phyloP scores from a whole-genome alignment of 495 filamentous ascomycete genomes.

The Hypoxylon fuscum region DNA sequence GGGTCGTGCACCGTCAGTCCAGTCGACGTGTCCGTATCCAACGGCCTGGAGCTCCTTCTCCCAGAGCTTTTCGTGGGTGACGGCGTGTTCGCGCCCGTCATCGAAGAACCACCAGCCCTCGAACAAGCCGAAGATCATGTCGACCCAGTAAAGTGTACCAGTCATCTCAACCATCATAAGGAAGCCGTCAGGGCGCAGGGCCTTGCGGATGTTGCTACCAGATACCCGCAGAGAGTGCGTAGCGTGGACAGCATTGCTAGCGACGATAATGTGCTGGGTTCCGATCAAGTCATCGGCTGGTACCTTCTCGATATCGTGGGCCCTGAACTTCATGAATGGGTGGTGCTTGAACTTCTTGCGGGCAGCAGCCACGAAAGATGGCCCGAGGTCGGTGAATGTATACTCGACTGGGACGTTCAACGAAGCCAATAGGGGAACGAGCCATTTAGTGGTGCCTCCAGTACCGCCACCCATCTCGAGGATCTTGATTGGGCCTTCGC shows the following conservation, averaged over 20 bases:
- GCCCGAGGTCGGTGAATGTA: conserved; percentile 58
- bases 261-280: conserved; percentile 53
- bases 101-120: conserved; percentile 65
- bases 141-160: conserved; percentile 50
- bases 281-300: conserved; percentile 47
- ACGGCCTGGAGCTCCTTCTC: conserved; percentile 48
- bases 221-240: conserved; percentile 48
- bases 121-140: conserved; percentile 60
- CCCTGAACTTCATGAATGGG: conserved; percentile 49
- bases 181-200: conserved; percentile 55
- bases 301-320: conserved; percentile 52
- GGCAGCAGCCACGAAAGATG: conserved; percentile 50
- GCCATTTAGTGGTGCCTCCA: conserved; percentile 51
- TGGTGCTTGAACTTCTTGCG: conserved; percentile 45
- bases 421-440: conserved; percentile 47
- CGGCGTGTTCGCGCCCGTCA: conserved; percentile 57
- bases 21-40: conserved; percentile 59
- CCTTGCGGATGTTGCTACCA: conserved; percentile 44
- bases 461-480: conserved; percentile 58
- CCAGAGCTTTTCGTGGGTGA: conserved; percentile 51
- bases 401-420: conserved; percentile 56
- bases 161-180: conserved; percentile 60
- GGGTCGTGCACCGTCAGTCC: conserved; percentile 55
- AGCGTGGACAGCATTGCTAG: conserved; percentile 60
- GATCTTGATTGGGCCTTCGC: conserved; percentile 42